Conservation (phyloP, 2,329 filamentous ascomycete species). For the Clarireedia paspali region DNA sequence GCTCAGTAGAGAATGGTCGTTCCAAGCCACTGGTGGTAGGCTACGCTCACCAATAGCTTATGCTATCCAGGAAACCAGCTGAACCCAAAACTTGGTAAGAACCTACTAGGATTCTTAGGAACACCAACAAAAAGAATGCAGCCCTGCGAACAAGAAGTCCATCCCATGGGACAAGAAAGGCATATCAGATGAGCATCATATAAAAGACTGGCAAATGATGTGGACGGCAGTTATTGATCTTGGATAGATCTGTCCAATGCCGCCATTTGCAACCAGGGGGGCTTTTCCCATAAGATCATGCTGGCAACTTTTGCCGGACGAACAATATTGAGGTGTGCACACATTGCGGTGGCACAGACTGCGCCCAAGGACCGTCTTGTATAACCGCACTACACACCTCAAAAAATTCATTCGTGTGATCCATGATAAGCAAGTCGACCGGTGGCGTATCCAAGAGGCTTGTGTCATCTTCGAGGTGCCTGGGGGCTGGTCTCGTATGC, state of each 20-base stretch:
- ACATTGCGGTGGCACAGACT: neutral
- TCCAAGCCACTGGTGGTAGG: neutral
- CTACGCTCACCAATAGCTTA: neutral
- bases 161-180: slow-evolving; percentile 1
- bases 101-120: neutral
- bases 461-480: neutral
- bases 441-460: neutral
- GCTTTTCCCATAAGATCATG: slow-evolving; percentile 2
- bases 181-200: slow-evolving; percentile 6
- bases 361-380: neutral
- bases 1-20: neutral
- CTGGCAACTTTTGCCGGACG: slow-evolving; percentile 9
- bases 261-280: slow-evolving; percentile 6
- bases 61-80: neutral
- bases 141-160: slow-evolving; percentile 1
- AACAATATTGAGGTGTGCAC: neutral
- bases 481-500: neutral
- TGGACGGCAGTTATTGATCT: slow-evolving; percentile 8
- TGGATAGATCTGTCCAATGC: slow-evolving; percentile 7
- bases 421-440: slow-evolving; percentile 2
- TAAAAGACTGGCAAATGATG: slow-evolving; percentile 1
- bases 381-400: neutral
- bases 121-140: slow-evolving; percentile 1
- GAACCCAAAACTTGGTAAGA: neutral
- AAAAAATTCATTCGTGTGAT: neutral